These are phyloP conservation scores for Phytopythium boreale DNA, from an alignment of 352 stramenopile genomes.

Conservation along the genomic window DNA sequence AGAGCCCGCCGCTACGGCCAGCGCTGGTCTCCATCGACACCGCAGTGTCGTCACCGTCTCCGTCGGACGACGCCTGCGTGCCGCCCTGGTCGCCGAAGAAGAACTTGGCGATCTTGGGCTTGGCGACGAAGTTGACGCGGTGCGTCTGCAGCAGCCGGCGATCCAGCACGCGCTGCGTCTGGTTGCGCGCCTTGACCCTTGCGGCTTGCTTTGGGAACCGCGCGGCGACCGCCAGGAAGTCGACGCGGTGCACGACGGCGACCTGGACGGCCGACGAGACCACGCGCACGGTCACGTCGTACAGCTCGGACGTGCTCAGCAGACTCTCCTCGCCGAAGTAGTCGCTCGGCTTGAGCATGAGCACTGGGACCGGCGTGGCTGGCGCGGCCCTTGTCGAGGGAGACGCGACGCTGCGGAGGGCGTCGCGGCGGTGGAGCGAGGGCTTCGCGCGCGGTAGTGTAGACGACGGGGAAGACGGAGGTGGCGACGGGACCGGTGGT, in stretches of 20 bases:
- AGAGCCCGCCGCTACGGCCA: neutral
- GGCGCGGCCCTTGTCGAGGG: neutral
- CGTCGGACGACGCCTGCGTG: neutral
- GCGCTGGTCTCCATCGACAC: constrained; percentile 11
- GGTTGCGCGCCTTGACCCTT: constrained; percentile 16
- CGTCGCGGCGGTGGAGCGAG: neutral
- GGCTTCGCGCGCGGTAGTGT: neutral
- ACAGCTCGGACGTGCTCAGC: constrained; percentile 20
- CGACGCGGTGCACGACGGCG: constrained; percentile 34
- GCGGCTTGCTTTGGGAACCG: constrained; percentile 39
- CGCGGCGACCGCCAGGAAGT: constrained; percentile 32
- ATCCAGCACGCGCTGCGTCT: constrained; percentile 15
- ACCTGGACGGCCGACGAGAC: constrained; percentile 46
- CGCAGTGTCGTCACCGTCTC: neutral
- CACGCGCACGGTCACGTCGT: constrained; percentile 51
- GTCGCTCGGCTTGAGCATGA: constrained; percentile 44
- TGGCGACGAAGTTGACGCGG: constrained; percentile 42
- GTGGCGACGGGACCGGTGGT: neutral
- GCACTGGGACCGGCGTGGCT: constrained; percentile 26
- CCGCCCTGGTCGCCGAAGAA: constrained; percentile 9
- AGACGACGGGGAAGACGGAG: neutral
- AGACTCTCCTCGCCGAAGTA: constrained; percentile 68
- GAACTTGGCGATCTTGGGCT: constrained; percentile 39
- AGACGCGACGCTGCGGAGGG: constrained; percentile 1
- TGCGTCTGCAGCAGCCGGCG: constrained; percentile 18